phyloP scores from a whole-genome alignment of 345 rosid species.

The Balakata baccata region DNA sequence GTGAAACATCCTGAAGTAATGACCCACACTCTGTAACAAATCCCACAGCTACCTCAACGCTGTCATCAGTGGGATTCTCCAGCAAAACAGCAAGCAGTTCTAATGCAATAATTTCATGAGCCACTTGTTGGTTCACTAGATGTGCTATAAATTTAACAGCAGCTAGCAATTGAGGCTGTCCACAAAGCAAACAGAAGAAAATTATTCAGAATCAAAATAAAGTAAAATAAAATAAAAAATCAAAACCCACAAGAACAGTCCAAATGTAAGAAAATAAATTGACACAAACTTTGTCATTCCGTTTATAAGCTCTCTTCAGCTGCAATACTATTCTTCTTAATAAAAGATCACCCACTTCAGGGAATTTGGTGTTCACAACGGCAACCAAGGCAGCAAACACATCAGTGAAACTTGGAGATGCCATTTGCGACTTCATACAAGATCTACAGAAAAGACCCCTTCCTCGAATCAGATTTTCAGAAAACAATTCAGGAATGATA shows the following conservation, averaged over 20 bases:
- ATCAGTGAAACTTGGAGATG: conserved; percentile 86
- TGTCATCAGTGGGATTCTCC: conserved; percentile 79
- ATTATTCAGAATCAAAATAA: neutral
- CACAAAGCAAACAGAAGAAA: conserved; percentile 5
- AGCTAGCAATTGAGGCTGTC: conserved; percentile 88
- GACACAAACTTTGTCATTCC: conserved; percentile 70
- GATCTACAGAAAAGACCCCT: conserved; percentile 89
- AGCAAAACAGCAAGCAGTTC: conserved; percentile 74
- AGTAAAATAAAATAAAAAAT: neutral
- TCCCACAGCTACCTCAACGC: conserved; percentile 96
- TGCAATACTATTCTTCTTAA: conserved; percentile 82
- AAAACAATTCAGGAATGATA: conserved; percentile 77
- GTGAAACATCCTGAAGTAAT: conserved; percentile 79
- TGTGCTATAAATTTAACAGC: conserved; percentile 94
- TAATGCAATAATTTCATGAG: conserved; percentile 75
- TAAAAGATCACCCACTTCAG: conserved; percentile 80
- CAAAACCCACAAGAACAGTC: neutral
- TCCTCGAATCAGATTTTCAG: conserved; percentile 83
- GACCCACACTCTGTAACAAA: conserved; percentile 91
- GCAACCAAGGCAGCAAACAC: conserved; percentile 86
- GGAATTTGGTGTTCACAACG: conserved; percentile 81
- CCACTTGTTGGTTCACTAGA: conserved; percentile 91
- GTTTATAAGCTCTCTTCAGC: conserved; percentile 91
- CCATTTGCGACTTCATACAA: conserved; percentile 95
- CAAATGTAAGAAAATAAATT: neutral